A percentile compares a stretch with the other conserved stretches of the same genome.
phyloP scores from a whole-genome alignment of 345 rosid species.

The Hevea brasiliensis region DNA sequence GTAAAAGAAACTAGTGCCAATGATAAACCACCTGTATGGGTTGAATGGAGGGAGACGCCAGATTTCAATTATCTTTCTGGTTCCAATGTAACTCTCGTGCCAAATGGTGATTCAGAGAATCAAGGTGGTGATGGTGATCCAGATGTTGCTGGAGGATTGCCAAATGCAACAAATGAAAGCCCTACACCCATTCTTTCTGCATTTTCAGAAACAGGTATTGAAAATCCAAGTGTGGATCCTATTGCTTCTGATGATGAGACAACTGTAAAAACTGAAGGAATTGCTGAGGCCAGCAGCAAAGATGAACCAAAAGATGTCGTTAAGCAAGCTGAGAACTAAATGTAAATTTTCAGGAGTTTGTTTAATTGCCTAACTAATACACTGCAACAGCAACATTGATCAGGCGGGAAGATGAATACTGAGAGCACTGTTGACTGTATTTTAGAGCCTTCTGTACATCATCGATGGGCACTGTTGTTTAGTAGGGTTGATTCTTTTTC shows the following conservation, averaged over 20 bases:
- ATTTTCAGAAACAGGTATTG: constrained; percentile 19
- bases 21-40: constrained; percentile 69
- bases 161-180: constrained; percentile 11
- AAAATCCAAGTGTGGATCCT: constrained; percentile 20
- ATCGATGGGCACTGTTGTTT: constrained; percentile 15
- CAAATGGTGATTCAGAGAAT: constrained; percentile 43
- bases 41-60: constrained; percentile 77
- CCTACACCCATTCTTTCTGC: constrained; percentile 14
- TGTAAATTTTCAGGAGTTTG: constrained; percentile 3
- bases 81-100: constrained; percentile 36
- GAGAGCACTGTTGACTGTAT: constrained; percentile 9
- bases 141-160: constrained; percentile 4
- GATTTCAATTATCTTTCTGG: constrained; percentile 46
- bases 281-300: constrained; percentile 18
- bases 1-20: constrained; percentile 33
- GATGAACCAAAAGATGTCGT: constrained; percentile 15
- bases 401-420: constrained; percentile 15
- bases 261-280: constrained; percentile 11
- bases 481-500: constrained; percentile 20
- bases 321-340: constrained; percentile 19
- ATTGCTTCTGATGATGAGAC: constrained; percentile 15
- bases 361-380: constrained; percentile 9
- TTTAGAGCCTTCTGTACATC: constrained; percentile 18
- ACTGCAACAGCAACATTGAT: not conserved
- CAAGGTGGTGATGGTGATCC: constrained; percentile 32